A percentile compares a stretch with the other conserved stretches of the same genome.
phyloP scores from a whole-genome alignment of 257 asterid species.

The Fraxinus anomala region DNA sequence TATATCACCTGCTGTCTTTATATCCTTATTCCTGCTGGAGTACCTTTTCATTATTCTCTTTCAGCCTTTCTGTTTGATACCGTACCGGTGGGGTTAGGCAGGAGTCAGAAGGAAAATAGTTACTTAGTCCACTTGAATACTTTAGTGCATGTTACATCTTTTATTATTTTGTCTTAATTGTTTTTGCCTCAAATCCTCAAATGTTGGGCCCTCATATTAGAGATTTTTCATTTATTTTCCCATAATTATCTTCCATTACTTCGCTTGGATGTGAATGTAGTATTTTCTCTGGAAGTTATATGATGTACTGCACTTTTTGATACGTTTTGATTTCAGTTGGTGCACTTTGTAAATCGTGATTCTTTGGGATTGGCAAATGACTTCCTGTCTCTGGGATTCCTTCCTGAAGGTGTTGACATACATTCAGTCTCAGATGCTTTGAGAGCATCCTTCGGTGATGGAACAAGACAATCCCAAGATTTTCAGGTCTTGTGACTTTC shows the following conservation, averaged over 20 bases:
- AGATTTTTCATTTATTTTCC: background rate
- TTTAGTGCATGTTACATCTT: background rate
- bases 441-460: conserved; percentile 79
- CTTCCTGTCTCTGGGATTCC: conserved; percentile 88
- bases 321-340: conserved; percentile 61
- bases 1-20: background rate
- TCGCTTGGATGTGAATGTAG: background rate
- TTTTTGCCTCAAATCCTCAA: conserved; percentile 4
- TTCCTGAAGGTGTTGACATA: conserved; percentile 83
- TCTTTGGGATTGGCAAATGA: conserved; percentile 93
- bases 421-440: conserved; percentile 86
- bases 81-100: background rate
- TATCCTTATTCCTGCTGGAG: background rate
- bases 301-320: conserved; percentile 20
- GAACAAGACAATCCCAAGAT: conserved; percentile 79
- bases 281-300: conserved; percentile 6
- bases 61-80: background rate
- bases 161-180: background rate
- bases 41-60: background rate
- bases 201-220: background rate
- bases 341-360: conserved; percentile 95
- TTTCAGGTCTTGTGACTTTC: conserved; percentile 63
- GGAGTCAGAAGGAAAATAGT: background rate
- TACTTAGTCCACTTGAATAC: background rate
- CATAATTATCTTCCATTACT: background rate